These are phyloP conservation scores for Xylaria arbuscula DNA, from an alignment of 2,329 filamentous ascomycete species.

Conservation along the genomic window DNA sequence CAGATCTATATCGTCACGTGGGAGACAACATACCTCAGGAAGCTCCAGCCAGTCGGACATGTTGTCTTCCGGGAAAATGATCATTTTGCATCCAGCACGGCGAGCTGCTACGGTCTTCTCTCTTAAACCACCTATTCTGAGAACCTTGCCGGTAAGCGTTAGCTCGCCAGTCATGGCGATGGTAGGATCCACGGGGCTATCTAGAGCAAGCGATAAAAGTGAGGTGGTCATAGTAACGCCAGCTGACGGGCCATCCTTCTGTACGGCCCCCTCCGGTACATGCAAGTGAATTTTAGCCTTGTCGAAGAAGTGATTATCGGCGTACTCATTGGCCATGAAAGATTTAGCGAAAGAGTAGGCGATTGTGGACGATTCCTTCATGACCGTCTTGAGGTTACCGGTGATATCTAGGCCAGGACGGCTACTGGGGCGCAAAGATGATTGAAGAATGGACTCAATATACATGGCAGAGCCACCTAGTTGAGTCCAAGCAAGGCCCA, in stretches of 20 bases:
- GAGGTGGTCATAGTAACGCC: slow-evolving; percentile 99
- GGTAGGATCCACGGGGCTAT: slow-evolving; percentile 81
- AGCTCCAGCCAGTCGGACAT: slow-evolving; percentile 97
- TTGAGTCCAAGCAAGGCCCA: slow-evolving; percentile 98
- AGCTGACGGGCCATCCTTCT: slow-evolving; percentile 92
- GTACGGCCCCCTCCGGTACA: slow-evolving; percentile 94
- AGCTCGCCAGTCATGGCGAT: slow-evolving; percentile 98
- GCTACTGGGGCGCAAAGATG: slow-evolving; percentile 77
- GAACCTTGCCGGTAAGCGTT: slow-evolving; percentile 94
- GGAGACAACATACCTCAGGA: slow-evolving; percentile 78
- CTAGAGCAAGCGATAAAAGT: slow-evolving; percentile 84
- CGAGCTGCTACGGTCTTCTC: slow-evolving; percentile 98
- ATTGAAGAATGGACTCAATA: slow-evolving; percentile 95
- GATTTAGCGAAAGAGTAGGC: slow-evolving; percentile 97
- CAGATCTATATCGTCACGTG: slow-evolving; percentile 20
- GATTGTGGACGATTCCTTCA: slow-evolving; percentile 97
- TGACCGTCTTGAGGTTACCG: slow-evolving; percentile 93
- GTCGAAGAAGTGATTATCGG: slow-evolving; percentile 94
- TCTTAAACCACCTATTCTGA: slow-evolving; percentile 90
- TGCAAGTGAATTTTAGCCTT: slow-evolving; percentile 95
- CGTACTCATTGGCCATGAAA: slow-evolving; percentile 84
- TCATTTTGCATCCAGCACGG: slow-evolving; percentile 88
- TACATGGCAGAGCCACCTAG: slow-evolving; percentile 97
- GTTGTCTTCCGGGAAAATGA: slow-evolving; percentile 96
- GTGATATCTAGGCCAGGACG: slow-evolving; percentile 88